Evolutionary conservation across 192 early-diverging fungal genomes (phyloP), one percentile per base, ranked within the genome.

Genomic region (Neocallimastix lanati): DNA sequence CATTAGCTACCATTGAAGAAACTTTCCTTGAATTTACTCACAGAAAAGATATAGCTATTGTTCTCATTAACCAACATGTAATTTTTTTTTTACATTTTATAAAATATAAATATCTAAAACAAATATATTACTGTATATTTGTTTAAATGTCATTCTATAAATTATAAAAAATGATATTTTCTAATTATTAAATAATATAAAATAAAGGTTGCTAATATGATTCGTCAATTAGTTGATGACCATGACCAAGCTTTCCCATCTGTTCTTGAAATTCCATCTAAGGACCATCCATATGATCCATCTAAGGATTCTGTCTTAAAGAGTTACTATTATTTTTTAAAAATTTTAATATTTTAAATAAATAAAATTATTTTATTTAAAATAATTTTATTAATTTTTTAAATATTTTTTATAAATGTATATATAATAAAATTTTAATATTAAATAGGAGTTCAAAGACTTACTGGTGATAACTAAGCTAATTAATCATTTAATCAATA

Each of bases 231-330:
- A 80, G 85, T 99, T 78, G 98, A 99, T 82, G 93, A 92, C 76
- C 92, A 98, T 83, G 86, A 90, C 36, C 91, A 92, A 40, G 96
- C 96, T 9, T 99, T 98, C 85, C 98, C 98, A 7, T 96, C 98
- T 12, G 90, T 99, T 27, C 90, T 99, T 79, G 98, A 99, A 84
- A 97, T 99, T 78, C 98, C 98, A 40, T 97, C 96, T 77, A 99
- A 99, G 88, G 96, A 99, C 84, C 94, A 97, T 82, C 98, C 96
- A 37, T 99, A 99, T 85, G 95, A 96, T 86, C 90, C 90, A 40
- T 82, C 90, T 37, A 91, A 87, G 85, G 88, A 78, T 30, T 78
- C 50, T 21, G 50, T 67, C 6, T 67, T 67, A 67, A 67, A 67
- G 50, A 67, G 50, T 67, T n/a, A n/a, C n/a, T n/a, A n/a, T n/a